phyloP scores from a whole-genome alignment of 2,329 filamentous ascomycete species.

The Teratosphaeria viscida region DNA sequence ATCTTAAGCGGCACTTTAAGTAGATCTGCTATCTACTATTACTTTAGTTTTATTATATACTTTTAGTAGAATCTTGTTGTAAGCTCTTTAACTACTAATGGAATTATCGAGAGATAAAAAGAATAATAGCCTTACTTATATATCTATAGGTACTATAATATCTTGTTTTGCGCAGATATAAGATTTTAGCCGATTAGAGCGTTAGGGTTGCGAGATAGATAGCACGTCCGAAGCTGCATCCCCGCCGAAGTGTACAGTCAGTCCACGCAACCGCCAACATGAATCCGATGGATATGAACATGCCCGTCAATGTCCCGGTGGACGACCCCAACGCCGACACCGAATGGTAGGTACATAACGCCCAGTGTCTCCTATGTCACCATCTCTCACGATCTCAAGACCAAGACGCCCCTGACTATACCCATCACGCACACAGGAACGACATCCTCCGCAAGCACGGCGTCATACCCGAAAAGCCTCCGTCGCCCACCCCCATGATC shows the following conservation, averaged over 20 bases:
- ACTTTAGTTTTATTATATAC: too few species aligned
- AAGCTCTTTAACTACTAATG: too few species aligned
- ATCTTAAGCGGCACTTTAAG: too few species aligned
- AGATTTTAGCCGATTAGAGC: too few species aligned
- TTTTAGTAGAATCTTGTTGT: too few species aligned
- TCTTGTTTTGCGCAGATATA: too few species aligned
- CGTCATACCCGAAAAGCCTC: constrained; percentile 94
- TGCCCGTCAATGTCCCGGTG: constrained; percentile 67
- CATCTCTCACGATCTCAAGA: neutral
- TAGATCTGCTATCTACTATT: too few species aligned
- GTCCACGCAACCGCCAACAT: neutral
- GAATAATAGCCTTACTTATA: too few species aligned
- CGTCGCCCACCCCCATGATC: constrained; percentile 89
- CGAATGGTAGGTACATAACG: constrained; percentile 59
- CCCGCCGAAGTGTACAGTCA: neutral
- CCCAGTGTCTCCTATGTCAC: constrained; percentile 4
- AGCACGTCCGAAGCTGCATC: too few species aligned
- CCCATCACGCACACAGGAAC: constrained; percentile 53
- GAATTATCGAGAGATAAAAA: too few species aligned
- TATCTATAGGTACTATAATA: too few species aligned
- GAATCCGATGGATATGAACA: constrained; percentile 27
- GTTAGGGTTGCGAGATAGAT: too few species aligned
- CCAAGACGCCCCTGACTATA: neutral
- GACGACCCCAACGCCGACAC: constrained; percentile 95
- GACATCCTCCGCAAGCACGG: constrained; percentile 96